phyloP scores from a whole-genome alignment of 495 filamentous ascomycete genomes.

The Penicillium odoratum region DNA sequence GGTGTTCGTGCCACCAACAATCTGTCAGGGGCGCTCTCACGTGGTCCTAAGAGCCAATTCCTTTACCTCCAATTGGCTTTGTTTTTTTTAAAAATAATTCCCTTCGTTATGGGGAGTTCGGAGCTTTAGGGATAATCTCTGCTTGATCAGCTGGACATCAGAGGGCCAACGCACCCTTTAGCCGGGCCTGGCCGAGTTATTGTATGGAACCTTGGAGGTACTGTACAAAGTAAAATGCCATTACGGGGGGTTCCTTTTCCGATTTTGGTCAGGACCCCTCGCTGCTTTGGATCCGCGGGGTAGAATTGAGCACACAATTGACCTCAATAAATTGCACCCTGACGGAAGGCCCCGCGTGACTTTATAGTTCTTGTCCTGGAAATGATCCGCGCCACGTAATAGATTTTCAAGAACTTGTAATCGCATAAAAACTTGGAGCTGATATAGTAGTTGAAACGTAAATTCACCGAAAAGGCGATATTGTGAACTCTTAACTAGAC shows the following conservation, averaged over 20 bases:
- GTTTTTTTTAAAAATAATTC: neutral
- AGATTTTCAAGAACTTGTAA: no score
- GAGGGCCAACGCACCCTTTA: neutral
- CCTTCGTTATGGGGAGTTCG: neutral
- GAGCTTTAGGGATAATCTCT: neutral
- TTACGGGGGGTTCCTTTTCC: neutral
- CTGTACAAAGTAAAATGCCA: neutral
- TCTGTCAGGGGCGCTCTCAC: conserved; percentile 31
- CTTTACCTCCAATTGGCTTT: conserved; percentile 14
- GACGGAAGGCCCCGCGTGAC: neutral
- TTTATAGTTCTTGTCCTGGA: no score
- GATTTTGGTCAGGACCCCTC: neutral
- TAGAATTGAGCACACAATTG: neutral
- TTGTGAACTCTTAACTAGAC: no score
- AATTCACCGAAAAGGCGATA: no score
- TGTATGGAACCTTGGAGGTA: neutral
- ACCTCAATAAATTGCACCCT: neutral
- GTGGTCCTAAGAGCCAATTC: conserved; percentile 24
- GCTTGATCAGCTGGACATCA: conserved; percentile 1
- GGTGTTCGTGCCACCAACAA: conserved; percentile 22
- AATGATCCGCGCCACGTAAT: no score
- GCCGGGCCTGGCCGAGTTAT: neutral
- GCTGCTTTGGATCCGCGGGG: neutral
- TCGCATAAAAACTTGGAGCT: no score
- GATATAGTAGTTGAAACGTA: no score